Conservation (phyloP, 176 grass and related monocot species). For the Melocanna baccifera region DNA sequence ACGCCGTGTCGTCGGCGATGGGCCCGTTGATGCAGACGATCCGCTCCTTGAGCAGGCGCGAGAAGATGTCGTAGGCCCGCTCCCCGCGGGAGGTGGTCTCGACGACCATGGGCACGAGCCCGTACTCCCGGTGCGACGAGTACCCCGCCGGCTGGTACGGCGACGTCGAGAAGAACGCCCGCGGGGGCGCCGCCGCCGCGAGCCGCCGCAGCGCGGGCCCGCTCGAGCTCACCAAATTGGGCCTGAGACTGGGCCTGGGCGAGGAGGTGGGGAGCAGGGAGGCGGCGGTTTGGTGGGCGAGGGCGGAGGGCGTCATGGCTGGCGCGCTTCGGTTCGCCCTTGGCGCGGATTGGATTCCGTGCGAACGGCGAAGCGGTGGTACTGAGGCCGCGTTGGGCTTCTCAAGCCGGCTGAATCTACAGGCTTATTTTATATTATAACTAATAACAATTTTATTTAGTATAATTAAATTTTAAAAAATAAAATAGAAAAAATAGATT, state of each 20-base stretch:
- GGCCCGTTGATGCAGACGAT: constrained; percentile 81
- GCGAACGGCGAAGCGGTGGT: not conserved
- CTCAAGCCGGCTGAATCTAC: no score
- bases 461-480: no score
- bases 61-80: constrained; percentile 83
- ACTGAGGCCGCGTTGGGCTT: no score
- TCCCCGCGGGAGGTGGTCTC: constrained; percentile 89
- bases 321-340: not conserved
- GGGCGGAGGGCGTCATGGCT: constrained; percentile 38
- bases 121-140: constrained; percentile 32
- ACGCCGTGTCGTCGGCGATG: constrained; percentile 68
- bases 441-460: no score
- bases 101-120: constrained; percentile 83
- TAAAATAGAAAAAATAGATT: no score
- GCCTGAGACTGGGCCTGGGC: not conserved
- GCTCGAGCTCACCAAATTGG: not conserved
- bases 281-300: constrained; percentile 20
- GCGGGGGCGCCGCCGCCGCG: constrained; percentile 11
- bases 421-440: no score
- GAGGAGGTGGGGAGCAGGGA: constrained; percentile 29
- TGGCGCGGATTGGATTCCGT: not conserved
- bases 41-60: constrained; percentile 86
- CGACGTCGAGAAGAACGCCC: constrained; percentile 39
- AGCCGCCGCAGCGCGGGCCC: constrained; percentile 19
- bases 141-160: not conserved